These are phyloP conservation scores for Macaranga tanarius DNA, from an alignment of 441 rosid species.

Conservation along the genomic window DNA sequence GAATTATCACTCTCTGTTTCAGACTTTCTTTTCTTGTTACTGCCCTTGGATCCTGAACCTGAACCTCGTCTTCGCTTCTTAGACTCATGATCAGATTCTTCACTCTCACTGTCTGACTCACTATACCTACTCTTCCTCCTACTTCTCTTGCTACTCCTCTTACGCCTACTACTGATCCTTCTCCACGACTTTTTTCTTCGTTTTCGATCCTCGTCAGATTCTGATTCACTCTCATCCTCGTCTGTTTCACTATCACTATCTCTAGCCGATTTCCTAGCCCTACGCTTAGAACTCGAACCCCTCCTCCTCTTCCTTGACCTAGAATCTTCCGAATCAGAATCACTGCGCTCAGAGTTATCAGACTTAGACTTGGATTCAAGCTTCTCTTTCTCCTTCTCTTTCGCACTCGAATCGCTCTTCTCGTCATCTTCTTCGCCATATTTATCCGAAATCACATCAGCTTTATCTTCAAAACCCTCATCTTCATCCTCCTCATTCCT, in stretches of 20 bases:
- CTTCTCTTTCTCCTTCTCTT: constrained; percentile 30
- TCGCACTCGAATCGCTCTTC: constrained; percentile 33
- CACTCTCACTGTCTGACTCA: constrained; percentile 51
- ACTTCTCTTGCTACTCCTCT: constrained; percentile 29
- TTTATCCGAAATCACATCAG: constrained; percentile 22
- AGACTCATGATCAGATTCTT: constrained; percentile 37
- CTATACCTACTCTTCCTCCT: constrained; percentile 40
- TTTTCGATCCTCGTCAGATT: constrained; percentile 2
- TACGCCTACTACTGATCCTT: constrained; percentile 35
- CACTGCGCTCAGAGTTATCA: constrained; percentile 7
- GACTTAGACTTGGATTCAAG: constrained; percentile 35
- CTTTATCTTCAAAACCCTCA: constrained; percentile 31
- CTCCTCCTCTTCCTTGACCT: constrained; percentile 26
- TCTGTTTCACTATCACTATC: constrained; percentile 46
- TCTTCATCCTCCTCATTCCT: constrained; percentile 46
- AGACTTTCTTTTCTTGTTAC: constrained; percentile 38
- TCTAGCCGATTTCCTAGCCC: constrained; percentile 29
- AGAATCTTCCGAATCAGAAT: constrained; percentile 37
- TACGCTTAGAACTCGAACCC: constrained; percentile 34
- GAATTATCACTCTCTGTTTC: constrained; percentile 41
- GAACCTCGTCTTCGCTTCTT: constrained; percentile 41
- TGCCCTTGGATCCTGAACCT: constrained; percentile 28
- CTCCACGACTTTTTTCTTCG: constrained; percentile 43
- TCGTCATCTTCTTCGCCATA: constrained; percentile 12
- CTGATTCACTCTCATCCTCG: constrained; percentile 27